Conservation (phyloP, 176 grass and related monocot genomes). For the Pontederia crassipes region DNA sequence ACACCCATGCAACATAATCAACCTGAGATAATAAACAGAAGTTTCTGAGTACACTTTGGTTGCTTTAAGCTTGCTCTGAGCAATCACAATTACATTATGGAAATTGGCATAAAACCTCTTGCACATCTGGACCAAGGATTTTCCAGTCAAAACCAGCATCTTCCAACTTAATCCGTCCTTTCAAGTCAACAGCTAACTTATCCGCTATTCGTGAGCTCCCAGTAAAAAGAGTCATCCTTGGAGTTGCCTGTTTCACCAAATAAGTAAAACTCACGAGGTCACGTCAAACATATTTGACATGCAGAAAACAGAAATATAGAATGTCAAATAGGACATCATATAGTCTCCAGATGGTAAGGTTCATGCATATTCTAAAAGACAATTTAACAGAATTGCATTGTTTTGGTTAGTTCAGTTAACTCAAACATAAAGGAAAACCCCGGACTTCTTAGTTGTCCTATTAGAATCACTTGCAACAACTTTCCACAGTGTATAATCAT, state of each 20-base stretch:
- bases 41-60: constrained; percentile 19
- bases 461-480: too few species aligned
- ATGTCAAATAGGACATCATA: too few species aligned
- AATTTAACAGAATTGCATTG: too few species aligned
- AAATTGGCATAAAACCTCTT: constrained; percentile 39
- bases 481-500: too few species aligned
- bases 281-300: neutral
- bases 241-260: constrained; percentile 49
- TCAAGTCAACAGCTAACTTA: constrained; percentile 76
- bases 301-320: neutral
- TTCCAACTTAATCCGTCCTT: constrained; percentile 82
- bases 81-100: neutral
- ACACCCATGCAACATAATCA: constrained; percentile 96
- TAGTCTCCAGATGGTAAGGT: too few species aligned
- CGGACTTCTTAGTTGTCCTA: too few species aligned
- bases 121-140: constrained; percentile 96
- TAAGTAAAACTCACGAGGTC: neutral
- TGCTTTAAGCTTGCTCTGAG: neutral
- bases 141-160: constrained; percentile 99
- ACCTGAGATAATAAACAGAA: constrained; percentile 36
- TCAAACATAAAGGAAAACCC: too few species aligned
- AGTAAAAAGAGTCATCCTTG: constrained; percentile 90
- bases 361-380: too few species aligned
- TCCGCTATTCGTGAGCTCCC: constrained; percentile 87
- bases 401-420: too few species aligned